Conservation (phyloP, 2,329 filamentous ascomycete species). For the Pochonia chlamydosporia region DNA sequence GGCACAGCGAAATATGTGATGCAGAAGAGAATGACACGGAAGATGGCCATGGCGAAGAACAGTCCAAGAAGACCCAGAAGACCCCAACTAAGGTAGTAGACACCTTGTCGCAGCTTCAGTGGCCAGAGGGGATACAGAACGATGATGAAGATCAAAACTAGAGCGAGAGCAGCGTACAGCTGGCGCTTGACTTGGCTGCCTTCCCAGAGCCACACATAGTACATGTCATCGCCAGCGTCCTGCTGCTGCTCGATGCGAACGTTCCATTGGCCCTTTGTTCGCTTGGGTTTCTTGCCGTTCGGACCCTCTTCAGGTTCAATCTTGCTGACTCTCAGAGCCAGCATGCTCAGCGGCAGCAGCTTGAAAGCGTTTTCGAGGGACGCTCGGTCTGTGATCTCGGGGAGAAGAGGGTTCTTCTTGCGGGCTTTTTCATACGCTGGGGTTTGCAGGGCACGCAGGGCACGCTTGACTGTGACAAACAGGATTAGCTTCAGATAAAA, state of each 20-base stretch:
- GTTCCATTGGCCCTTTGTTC: constrained; percentile 92
- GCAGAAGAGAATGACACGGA: constrained; percentile 90
- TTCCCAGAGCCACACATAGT: constrained; percentile 97
- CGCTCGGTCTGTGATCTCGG: constrained; percentile 79
- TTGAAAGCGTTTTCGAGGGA: constrained; percentile 93
- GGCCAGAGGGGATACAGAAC: constrained; percentile 98
- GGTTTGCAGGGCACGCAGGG: constrained; percentile 82
- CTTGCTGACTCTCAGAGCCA: constrained; percentile 86
- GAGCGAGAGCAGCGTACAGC: constrained; percentile 78
- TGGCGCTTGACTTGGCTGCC: constrained; percentile 91
- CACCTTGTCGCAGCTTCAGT: constrained; percentile 79
- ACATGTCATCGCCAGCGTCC: constrained; percentile 77
- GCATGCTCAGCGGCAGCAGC: constrained; percentile 86
- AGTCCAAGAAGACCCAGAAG: constrained; percentile 83
- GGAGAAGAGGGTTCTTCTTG: constrained; percentile 84
- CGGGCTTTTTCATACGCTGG: constrained; percentile 85
- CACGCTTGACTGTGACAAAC: constrained; percentile 77
- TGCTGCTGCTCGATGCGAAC: constrained; percentile 96
- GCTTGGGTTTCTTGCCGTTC: constrained; percentile 68
- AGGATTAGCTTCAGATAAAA: not conserved
- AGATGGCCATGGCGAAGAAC: constrained; percentile 97
- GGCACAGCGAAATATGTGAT: constrained; percentile 79
- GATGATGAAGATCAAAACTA: constrained; percentile 77
- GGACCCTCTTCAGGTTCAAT: constrained; percentile 59
- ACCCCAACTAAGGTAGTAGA: constrained; percentile 96